phyloP scores from a whole-genome alignment of 495 filamentous ascomycete genomes.

The Viridothelium virens region DNA sequence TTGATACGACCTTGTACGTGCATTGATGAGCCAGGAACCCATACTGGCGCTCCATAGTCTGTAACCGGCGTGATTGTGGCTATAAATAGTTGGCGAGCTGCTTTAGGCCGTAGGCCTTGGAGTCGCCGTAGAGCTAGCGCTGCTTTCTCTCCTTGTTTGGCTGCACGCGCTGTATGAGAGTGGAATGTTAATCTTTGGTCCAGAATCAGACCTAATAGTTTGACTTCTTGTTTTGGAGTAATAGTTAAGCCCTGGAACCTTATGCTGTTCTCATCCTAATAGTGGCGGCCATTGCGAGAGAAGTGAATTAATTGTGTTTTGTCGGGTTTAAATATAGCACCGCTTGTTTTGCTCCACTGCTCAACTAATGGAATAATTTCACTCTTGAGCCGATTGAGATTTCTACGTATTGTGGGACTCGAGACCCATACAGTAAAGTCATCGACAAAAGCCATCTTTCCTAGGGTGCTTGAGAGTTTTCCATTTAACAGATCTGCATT shows the following conservation, averaged over 20 bases:
- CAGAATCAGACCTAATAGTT: not conserved
- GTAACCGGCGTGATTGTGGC: not conserved
- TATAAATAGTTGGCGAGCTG: not conserved
- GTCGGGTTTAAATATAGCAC: conserved; percentile 9
- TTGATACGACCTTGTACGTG: conserved; percentile 1
- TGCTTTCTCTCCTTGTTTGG: not conserved
- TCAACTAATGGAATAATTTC: conserved; percentile 1
- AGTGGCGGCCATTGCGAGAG: conserved; percentile 1
- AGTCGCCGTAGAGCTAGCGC: not conserved
- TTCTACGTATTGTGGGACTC: not conserved
- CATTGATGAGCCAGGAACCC: not conserved
- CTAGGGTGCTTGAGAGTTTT: not conserved
- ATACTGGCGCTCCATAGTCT: not conserved
- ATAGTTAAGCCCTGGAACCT: not conserved
- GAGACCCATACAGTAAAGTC: conserved; percentile 10
- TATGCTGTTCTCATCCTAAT: not conserved
- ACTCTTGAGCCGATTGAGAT: not conserved
- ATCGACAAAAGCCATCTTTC: conserved; percentile 10
- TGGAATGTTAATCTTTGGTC: too few relatives aligned
- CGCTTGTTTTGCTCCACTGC: conserved; percentile 1
- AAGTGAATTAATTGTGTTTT: conserved; percentile 9
- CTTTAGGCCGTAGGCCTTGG: not conserved
- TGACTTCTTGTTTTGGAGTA: conserved; percentile 1
- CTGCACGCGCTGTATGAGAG: not conserved
- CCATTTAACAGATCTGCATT: conserved; percentile 9